These are phyloP conservation scores for Alternaria consortialis DNA, from an alignment of 2,329 filamentous ascomycete genomes.

Conservation along the genomic window DNA sequence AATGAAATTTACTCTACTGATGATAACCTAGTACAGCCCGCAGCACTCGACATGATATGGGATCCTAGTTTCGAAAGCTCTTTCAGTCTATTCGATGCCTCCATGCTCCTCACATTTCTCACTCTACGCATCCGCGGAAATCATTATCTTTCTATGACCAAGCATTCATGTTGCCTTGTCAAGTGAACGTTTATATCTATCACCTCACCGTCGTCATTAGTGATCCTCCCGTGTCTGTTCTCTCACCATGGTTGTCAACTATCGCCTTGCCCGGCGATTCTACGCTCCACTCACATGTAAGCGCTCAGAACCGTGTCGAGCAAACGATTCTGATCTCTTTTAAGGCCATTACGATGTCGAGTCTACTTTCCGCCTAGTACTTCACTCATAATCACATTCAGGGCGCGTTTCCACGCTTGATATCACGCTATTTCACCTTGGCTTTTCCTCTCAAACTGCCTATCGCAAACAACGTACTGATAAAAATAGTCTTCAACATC, in stretches of 20 bases:
- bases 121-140: too few relatives aligned
- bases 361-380: neutral
- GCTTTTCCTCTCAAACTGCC: neutral
- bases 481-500: neutral
- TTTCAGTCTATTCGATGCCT: neutral
- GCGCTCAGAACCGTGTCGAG: neutral
- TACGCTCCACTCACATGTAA: neutral
- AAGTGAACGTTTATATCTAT: neutral
- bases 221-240: neutral
- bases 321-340: neutral
- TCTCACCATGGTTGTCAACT: neutral
- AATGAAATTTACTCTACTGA: neutral
- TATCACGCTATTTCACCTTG: neutral
- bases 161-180: neutral
- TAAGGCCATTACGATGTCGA: neutral
- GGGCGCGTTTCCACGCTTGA: slow-evolving; percentile 3
- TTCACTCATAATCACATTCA: neutral
- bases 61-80: neutral
- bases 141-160: neutral
- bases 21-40: neutral
- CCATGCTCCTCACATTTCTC: neutral
- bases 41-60: neutral
- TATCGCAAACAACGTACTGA: neutral
- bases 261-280: neutral
- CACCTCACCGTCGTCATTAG: neutral